These are phyloP conservation scores for Fistulinella prunicolor DNA, from an alignment of 768 basidiomycete species.

Conservation along the genomic window DNA sequence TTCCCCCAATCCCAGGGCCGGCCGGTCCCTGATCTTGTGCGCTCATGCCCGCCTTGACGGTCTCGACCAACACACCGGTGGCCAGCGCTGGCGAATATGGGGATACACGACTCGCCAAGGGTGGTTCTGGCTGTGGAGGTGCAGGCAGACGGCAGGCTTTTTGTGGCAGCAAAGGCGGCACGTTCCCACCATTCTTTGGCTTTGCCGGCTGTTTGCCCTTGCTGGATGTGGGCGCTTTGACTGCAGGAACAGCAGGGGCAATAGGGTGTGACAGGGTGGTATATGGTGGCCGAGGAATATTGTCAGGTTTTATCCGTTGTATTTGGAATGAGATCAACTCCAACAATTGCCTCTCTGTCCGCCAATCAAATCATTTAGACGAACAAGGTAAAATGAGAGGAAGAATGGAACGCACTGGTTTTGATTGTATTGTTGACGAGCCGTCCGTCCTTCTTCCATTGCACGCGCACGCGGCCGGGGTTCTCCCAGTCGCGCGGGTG, in stretches of 20 bases:
- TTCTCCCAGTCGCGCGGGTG: constrained; percentile 99
- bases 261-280: constrained; percentile 33
- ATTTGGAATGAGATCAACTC: constrained; percentile 73
- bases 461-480: constrained; percentile 90
- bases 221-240: constrained; percentile 31
- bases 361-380: neutral
- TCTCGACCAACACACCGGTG: constrained; percentile 75
- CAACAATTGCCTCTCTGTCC: constrained; percentile 72
- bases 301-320: constrained; percentile 70
- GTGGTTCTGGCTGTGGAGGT: constrained; percentile 75
- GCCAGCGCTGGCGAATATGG: constrained; percentile 77
- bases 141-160: constrained; percentile 51
- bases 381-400: neutral
- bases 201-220: constrained; percentile 55
- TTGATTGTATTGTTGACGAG: constrained; percentile 66
- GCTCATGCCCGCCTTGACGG: constrained; percentile 84
- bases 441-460: constrained; percentile 79
- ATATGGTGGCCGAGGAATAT: constrained; percentile 63
- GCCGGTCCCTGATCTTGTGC: constrained; percentile 49
- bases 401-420: constrained; percentile 57
- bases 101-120: constrained; percentile 70
- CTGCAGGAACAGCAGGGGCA: constrained; percentile 28
- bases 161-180: constrained; percentile 23
- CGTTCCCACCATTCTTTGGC: constrained; percentile 40
- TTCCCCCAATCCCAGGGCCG: constrained; percentile 29